Evolutionary conservation across 176 grass and related monocot species (phyloP), one percentile per base, ranked within the genome.

Genomic region (Ampelocalamus luodianensis): DNA sequence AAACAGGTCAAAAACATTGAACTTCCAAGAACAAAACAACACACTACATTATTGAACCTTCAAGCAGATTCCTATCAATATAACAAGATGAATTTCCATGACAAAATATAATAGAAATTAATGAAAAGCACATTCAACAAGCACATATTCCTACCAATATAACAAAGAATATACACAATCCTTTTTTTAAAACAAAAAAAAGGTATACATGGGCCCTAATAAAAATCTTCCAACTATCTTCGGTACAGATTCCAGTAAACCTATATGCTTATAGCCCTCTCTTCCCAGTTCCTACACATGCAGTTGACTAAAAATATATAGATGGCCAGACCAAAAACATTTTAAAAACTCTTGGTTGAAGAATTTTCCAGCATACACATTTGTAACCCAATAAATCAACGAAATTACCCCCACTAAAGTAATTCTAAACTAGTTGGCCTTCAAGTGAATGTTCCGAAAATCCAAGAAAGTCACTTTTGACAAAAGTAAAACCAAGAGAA

Each of bases 1-100:
- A 87, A 78, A 63, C 22, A 43, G 34, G 2, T 61, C 73, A 58
- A 73, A 65, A 80, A 74, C 54, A 86, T 79, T 32, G 14, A 79
- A 38, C 42, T 64, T 68, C n/a, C 17, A 64, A 64, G 12, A 74
- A 62, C 20, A 13, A 55, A 55, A 55, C 49, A 51, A 51, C 53
- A 55, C 53, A 55, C 10, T 71, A 54, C 8, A 68, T 67, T 43
- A n/a, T 10, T 63, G 20, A 72, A 72, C 40, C 68, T 80, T 37
- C 45, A 10, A 58, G 38, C 49, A 82, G 38, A 56, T 76, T 38
- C 10, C 0, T 68, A 87, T 37, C 40, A 59, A 86, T 62, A 81
- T 68, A 82, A 59, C 20, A 68, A 68, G 20, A 43, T 75, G 49
- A 75, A 59, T 68, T 81, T 82, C n/a, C 12, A 56, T 58, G 24